phyloP scores from a whole-genome alignment of 202 grass and related monocot species.

The Hordeum pubiflorum region DNA sequence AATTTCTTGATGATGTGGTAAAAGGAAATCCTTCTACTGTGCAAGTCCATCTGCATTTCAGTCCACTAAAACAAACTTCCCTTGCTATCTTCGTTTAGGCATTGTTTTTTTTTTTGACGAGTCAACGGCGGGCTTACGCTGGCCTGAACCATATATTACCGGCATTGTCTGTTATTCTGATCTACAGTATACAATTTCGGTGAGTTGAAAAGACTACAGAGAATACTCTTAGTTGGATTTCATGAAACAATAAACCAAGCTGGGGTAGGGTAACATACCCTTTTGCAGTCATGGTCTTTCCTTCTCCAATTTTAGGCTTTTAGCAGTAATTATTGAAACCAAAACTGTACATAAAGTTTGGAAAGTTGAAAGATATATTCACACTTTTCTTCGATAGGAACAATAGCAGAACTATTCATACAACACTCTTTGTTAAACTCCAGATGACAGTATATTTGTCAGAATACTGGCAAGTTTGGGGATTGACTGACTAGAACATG shows the following conservation, averaged over 20 bases:
- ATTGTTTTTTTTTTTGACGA: neutral
- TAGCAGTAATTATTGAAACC: neutral
- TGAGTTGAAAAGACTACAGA: neutral
- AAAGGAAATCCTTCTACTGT: neutral
- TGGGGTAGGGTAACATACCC: neutral
- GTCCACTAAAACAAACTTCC: neutral
- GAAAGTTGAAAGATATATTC: constrained; percentile 4
- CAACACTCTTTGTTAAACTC: neutral
- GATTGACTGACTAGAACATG: neutral
- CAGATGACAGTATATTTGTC: neutral
- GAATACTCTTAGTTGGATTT: neutral
- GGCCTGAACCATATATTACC: too few species aligned
- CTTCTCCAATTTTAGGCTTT: neutral
- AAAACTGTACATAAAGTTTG: neutral
- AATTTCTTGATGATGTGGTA: neutral
- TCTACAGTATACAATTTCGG: neutral
- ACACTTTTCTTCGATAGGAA: neutral
- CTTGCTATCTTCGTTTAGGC: neutral
- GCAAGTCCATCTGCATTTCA: neutral
- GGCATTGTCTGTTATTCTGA: neutral
- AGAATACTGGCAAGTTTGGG: neutral
- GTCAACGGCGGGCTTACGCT: too few species aligned
- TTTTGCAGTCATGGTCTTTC: neutral
- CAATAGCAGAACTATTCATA: neutral
- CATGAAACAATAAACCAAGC: neutral